A percentile compares a stretch with the other conserved stretches of the same genome.
These are phyloP conservation scores for Lathyrus tuberosus DNA, from an alignment of 306 rosid genomes.

Conservation along the genomic window DNA sequence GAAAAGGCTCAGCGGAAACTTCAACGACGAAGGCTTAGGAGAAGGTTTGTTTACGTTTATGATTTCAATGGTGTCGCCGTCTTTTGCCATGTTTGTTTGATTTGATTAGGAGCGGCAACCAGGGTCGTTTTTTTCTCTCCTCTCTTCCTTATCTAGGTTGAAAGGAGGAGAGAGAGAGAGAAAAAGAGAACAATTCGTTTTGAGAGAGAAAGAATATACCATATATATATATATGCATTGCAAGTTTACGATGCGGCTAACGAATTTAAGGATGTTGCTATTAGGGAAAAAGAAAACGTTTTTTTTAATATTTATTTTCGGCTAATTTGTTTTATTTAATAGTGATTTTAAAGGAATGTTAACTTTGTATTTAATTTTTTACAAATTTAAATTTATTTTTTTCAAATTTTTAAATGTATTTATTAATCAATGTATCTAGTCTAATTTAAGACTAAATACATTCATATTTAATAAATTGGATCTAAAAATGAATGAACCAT, in stretches of 20 bases:
- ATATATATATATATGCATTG: not conserved
- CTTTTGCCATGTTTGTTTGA: constrained; percentile 39
- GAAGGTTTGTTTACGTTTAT: constrained; percentile 7
- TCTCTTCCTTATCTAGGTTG: constrained; percentile 13
- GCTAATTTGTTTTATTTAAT: too few relatives aligned
- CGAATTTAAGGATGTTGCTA: not conserved
- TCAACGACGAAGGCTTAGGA: constrained; percentile 27
- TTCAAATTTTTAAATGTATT: too few relatives aligned
- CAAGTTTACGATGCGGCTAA: not conserved
- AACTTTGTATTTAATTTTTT: too few relatives aligned
- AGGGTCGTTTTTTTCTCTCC: not conserved
- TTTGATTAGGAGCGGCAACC: not conserved
- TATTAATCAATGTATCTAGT: too few relatives aligned
- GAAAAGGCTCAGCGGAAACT: constrained; percentile 64
- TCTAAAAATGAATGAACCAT: too few relatives aligned
- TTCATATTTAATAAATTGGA: too few relatives aligned
- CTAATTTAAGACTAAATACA: too few relatives aligned
- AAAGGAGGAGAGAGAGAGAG: constrained; percentile 13
- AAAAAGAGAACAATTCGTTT: not conserved
- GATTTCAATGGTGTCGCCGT: constrained; percentile 21
- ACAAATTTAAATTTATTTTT: too few relatives aligned
- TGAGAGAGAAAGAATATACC: constrained; percentile 31
- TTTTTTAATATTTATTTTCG: too few relatives aligned
- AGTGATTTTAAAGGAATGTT: too few relatives aligned
- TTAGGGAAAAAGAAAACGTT: not conserved